Base-by-base conservation (phyloP, 371 early-diverging fungal species). In the Mucor sp. region DNA sequence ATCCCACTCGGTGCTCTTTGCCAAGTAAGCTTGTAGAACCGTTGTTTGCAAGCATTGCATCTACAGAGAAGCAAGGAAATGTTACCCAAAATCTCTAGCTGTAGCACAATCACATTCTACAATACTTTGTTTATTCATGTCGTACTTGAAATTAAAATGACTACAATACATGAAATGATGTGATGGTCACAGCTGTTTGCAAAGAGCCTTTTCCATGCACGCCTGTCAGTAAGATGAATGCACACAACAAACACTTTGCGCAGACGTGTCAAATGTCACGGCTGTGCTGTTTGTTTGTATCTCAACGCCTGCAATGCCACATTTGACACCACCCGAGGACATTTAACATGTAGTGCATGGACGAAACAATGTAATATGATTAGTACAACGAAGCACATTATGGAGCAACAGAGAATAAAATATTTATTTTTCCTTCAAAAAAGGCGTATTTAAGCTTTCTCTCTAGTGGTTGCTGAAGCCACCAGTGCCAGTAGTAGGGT, bases 21-120 rank as follows among this genome's bases (percentile, higher is more conserved):
- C 53, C 53, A 53, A 53, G 53, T 25, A 53, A 14, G 53, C 53
- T 15, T 53, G 53, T 53, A 53, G 25, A 53, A 53, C 53, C 3
- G 21, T 4, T 25, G 27, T 9, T 27, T 53, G 53, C 41, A 2
- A 12, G 37, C 11, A 11, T 41, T 17, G 17, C 17, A 14, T 41
- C 41, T 35, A 12, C 12, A 35, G 12, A 23, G 9, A 50, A 48
- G 12, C 12, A 53, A 25, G 12, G 23, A 53, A 53, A 23, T 25
- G 53, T 53, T 53, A 53, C 53, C 53, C 53, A 53, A 53, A 25
- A 53, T 53, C 27, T 53, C 27, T 5, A 25, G 27, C 23, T 25
- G 53, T 53, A 25, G 27, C 27, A 53, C 53, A 53, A 53, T 53
- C 53, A 53, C 53, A 53, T 53, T 53, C 53, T 53, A 53, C 53